A percentile compares a stretch with the other conserved stretches of the same genome.
Conservation (phyloP, 495 filamentous ascomycete species). For the Astrocystis sublimbata region DNA sequence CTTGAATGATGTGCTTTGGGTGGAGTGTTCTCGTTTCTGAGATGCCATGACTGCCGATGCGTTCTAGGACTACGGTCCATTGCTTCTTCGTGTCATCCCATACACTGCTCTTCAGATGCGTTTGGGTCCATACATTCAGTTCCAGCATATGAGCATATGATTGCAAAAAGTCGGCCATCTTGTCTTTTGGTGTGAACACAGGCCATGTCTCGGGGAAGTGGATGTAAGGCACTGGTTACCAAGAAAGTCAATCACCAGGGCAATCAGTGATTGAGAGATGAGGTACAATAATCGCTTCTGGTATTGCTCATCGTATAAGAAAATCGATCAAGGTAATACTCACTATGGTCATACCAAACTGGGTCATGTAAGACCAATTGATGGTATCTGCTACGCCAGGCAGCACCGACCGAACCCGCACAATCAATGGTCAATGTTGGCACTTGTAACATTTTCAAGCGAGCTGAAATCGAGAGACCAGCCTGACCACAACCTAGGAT, state of each 20-base stretch:
- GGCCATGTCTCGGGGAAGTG: conserved; percentile 69
- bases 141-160: conserved; percentile 72
- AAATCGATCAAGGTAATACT: conserved; percentile 46
- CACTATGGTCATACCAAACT: conserved; percentile 75
- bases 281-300: not conserved
- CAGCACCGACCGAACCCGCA: conserved; percentile 69
- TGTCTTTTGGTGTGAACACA: conserved; percentile 76
- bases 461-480: conserved; percentile 64
- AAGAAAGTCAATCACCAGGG: too few relatives aligned
- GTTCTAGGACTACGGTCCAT: conserved; percentile 64
- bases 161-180: conserved; percentile 77
- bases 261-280: too few relatives aligned
- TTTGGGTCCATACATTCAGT: conserved; percentile 71
- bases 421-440: conserved; percentile 65
- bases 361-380: conserved; percentile 72
- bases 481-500: conserved; percentile 55
- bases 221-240: conserved; percentile 35
- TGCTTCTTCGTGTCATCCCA: conserved; percentile 56
- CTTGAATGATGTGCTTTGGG: conserved; percentile 68
- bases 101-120: conserved; percentile 49
- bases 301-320: not conserved
- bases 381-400: conserved; percentile 71
- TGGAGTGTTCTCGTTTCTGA: conserved; percentile 58
- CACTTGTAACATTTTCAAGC: conserved; percentile 71
- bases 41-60: conserved; percentile 49